These are phyloP conservation scores for Isabelozyma heimii DNA, from an alignment of 805 yeast species.

Conservation along the genomic window DNA sequence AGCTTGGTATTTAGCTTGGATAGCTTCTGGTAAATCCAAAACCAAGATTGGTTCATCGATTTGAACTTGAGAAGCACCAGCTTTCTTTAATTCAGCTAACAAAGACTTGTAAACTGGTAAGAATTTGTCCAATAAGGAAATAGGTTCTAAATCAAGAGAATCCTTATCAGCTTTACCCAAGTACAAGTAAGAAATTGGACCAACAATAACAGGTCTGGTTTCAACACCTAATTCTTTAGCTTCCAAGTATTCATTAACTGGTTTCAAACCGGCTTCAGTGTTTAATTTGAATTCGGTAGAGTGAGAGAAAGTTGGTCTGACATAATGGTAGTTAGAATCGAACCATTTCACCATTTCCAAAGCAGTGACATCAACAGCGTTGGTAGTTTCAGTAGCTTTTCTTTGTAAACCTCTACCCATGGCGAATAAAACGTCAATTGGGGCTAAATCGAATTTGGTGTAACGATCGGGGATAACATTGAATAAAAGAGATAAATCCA, in stretches of 20 bases:
- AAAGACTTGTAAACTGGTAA: conserved; percentile 92
- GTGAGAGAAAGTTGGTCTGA: conserved; percentile 97
- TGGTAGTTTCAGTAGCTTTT: conserved; percentile 80
- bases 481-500: conserved; percentile 88
- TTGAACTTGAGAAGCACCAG: conserved; percentile 95
- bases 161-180: conserved; percentile 99
- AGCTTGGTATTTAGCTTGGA: conserved; percentile 81
- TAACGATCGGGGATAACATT: conserved; percentile 97
- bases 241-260: conserved; percentile 96
- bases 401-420: conserved; percentile 99
- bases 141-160: conserved; percentile 91
- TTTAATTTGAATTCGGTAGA: conserved; percentile 93
- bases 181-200: conserved; percentile 93
- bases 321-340: conserved; percentile 99
- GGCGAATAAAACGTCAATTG: conserved; percentile 92
- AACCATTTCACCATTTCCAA: conserved; percentile 99
- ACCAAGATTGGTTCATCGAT: conserved; percentile 97
- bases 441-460: conserved; percentile 83
- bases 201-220: conserved; percentile 96
- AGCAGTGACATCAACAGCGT: conserved; percentile 97
- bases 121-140: conserved; percentile 81
- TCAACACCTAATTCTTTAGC: conserved; percentile 94
- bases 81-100: conserved; percentile 80
- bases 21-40: conserved; percentile 82
- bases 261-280: conserved; percentile 71